These are phyloP conservation scores for Salvia miltiorrhiza DNA, from an alignment of 257 asterid species.

Conservation along the genomic window DNA sequence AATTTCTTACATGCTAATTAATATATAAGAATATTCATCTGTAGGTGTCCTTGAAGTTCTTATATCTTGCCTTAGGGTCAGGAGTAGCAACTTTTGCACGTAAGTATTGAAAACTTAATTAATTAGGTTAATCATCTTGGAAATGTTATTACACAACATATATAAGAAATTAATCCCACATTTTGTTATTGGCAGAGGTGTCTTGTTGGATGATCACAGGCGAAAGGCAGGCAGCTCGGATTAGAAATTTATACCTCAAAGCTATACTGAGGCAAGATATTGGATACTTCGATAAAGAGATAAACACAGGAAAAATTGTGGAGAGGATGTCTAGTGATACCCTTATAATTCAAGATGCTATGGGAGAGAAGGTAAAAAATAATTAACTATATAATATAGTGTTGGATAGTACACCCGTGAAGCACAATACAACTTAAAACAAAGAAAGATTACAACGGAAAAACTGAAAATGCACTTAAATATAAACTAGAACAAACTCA, in stretches of 20 bases:
- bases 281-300: conserved; percentile 58
- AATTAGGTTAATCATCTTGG: neutral
- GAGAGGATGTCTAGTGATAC: conserved; percentile 55
- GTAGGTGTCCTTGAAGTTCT: conserved; percentile 50
- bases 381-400: too few species aligned
- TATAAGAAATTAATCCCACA: neutral
- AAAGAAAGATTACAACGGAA: too few species aligned
- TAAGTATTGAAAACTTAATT: conserved; percentile 20
- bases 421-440: too few species aligned
- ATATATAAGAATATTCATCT: neutral
- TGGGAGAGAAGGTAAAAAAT: conserved; percentile 58
- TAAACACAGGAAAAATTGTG: conserved; percentile 47
- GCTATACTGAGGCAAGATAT: conserved; percentile 62
- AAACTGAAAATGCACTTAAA: too few species aligned
- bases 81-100: conserved; percentile 52
- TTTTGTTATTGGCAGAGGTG: conserved; percentile 42
- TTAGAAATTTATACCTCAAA: conserved; percentile 44
- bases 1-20: neutral
- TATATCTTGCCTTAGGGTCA: conserved; percentile 56
- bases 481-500: too few species aligned
- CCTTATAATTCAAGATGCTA: conserved; percentile 54
- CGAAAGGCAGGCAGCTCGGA: conserved; percentile 65
- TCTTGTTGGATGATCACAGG: conserved; percentile 73
- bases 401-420: too few species aligned
- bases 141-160: neutral